These are phyloP conservation scores for Carallia brachiata DNA, from an alignment of 345 rosid genomes.

Conservation along the genomic window DNA sequence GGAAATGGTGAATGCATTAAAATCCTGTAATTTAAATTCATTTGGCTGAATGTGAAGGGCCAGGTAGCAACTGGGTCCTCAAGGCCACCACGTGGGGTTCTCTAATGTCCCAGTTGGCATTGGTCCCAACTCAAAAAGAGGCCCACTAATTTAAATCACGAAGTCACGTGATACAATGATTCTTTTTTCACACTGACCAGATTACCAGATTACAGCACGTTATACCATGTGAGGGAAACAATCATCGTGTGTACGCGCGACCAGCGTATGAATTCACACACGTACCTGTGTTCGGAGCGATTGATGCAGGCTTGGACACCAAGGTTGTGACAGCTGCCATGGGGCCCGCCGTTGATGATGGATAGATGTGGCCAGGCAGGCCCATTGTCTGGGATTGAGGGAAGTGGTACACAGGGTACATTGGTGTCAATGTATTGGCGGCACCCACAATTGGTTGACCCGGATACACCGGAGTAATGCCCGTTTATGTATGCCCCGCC, in stretches of 20 bases:
- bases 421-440: slow-evolving; percentile 72
- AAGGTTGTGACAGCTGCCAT: slow-evolving; percentile 40
- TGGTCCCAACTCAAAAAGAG: slow-evolving; percentile 6
- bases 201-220: slow-evolving; percentile 12
- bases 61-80: slow-evolving; percentile 10
- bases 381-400: slow-evolving; percentile 80
- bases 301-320: slow-evolving; percentile 55
- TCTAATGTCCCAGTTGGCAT: slow-evolving; percentile 25
- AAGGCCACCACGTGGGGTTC: slow-evolving; percentile 27
- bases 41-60: neutral
- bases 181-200: slow-evolving; percentile 33
- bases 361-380: slow-evolving; percentile 61
- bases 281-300: slow-evolving; percentile 54
- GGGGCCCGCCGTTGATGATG: slow-evolving; percentile 42
- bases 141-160: slow-evolving; percentile 3
- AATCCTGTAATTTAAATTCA: neutral
- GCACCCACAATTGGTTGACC: slow-evolving; percentile 69
- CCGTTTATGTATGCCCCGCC: slow-evolving; percentile 79
- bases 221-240: slow-evolving; percentile 19
- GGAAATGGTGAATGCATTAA: neutral
- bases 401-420: slow-evolving; percentile 70
- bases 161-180: slow-evolving; percentile 56
- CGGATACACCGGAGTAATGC: slow-evolving; percentile 60
- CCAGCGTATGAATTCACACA: neutral
- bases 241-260: neutral